Evolutionary conservation across 2,329 filamentous ascomycete species (phyloP), one percentile per base, ranked within the genome.

Genomic region (Colletotrichum sp.): DNA sequence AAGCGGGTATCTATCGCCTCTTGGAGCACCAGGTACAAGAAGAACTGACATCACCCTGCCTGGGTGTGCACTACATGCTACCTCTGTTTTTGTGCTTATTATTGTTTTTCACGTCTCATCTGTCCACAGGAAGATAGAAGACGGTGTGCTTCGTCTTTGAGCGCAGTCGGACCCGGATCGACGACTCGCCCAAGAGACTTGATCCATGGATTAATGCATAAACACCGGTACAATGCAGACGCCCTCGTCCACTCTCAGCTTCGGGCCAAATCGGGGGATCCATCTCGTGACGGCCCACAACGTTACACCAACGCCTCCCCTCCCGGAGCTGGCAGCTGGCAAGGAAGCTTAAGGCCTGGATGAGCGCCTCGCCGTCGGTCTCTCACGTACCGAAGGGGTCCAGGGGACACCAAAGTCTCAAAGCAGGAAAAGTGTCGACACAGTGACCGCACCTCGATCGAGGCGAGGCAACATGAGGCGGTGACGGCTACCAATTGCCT

Each of bases 291-390:
- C 57, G 62, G 43, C 72, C 62, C 62, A 67, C 68, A 63, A 66
- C 34, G 57, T 63, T 74, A 71, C 68, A 69, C 66, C 8, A 74
- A 72, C 57, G 29, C 70, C 68, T 72, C 47, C 62, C 72, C 63
- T 54, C 31, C n/a, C n/a, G 34, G 62, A 27, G 54, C 72, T 71
- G 69, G 59, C 34, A 70, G 62, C 61, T 62, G 51, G 66, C 66
- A 47, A 13, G 6, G 34, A 68, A 33, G 34, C 18, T 51, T 18
- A n/a, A 47, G 16, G 21, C n/a, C 21, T 58, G 33, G 51, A 66
- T 21, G 64, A 31, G 29, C 57, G 18, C 38, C 27, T 68, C 21
- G 55, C 33, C 29, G 29, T 61, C 63, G 71, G 68, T 67, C 58
- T 74, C 55, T 51, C 34, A 43, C 31, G 31, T 74, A 47, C 68